These are phyloP conservation scores for Leccinellum rugosiceps DNA, from an alignment of 768 basidiomycete species.

Conservation along the genomic window DNA sequence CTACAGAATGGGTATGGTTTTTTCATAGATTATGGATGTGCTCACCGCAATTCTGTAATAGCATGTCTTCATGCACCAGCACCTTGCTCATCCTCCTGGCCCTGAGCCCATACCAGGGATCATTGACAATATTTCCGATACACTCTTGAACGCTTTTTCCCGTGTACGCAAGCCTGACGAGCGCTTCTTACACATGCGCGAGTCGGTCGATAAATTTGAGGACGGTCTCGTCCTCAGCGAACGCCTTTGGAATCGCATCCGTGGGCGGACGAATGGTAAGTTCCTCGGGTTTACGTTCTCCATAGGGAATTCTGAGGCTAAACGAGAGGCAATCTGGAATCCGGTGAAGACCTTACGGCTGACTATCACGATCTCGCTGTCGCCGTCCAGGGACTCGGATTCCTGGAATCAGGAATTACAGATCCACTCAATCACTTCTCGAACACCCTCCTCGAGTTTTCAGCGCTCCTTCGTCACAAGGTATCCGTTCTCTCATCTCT, in stretches of 20 bases:
- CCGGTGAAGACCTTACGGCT: constrained; percentile 88
- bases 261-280: constrained; percentile 86
- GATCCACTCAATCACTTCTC: constrained; percentile 97
- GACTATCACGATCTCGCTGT: constrained; percentile 98
- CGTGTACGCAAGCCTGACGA: constrained; percentile 97
- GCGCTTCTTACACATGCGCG: constrained; percentile 89
- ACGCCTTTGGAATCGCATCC: constrained; percentile 72
- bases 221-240: constrained; percentile 85
- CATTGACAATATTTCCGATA: constrained; percentile 94
- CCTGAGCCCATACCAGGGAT: constrained; percentile 77
- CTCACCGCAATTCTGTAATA: constrained; percentile 31
- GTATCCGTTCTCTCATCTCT: constrained; percentile 39
- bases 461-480: constrained; percentile 79
- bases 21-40: neutral
- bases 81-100: constrained; percentile 86
- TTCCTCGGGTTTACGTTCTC: constrained; percentile 23
- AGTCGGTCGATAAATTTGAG: constrained; percentile 93
- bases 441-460: constrained; percentile 93
- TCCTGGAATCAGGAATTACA: constrained; percentile 97
- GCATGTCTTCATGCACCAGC: constrained; percentile 98
- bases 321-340: constrained; percentile 81
- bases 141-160: constrained; percentile 92
- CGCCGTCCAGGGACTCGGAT: constrained; percentile 94
- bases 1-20: constrained; percentile 90
- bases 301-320: constrained; percentile 66